Evolutionary conservation across 2,329 filamentous ascomycete genomes (phyloP), one percentile per base, ranked within the genome.

Genomic region (Xylariaceae sp.): DNA sequence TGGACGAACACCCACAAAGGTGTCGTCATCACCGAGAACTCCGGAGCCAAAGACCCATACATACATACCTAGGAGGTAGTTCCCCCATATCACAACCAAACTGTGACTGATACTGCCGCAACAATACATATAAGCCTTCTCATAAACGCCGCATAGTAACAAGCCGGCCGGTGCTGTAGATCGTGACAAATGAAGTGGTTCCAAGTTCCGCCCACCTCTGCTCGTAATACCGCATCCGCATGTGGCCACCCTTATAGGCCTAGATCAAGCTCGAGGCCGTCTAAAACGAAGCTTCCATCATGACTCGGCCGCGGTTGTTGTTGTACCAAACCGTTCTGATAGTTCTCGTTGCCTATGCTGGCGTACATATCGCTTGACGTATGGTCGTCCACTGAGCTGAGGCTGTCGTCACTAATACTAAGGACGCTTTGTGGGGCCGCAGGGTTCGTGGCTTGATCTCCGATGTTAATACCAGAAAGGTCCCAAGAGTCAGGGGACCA

Each of bases 401-500:
- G 70, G 65, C 81, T 83, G 62, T 85, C 82, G 50, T 85, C 82
- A 59, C 82, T 84, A 45, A 84, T 70, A 65, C 81, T 84, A 18
- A 82, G 72, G 37, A 82, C 81, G 56, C 81, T 83, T 62, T 82
- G 81, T 9, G 81, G 75, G 21, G 77, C 73, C 1, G 72, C 73
- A 0, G 75, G 72, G 50, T 73, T 74, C 20, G 71, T 70, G 5
- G 68, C 73, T 54, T 81, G 75, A n/a, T 83, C 81, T 2, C 74
- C 75, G 10, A 84, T 73, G 59, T 75, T 80, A 65, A 83, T 81
- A 12, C 74, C 73, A 18, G 75, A 73, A 41, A 84, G 69, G 50
- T 84, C 81, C 79, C 83, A 86, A 1, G 80, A 75, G 56, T 85
- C 82, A 0, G 82, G 80, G 1, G 82, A 81, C 84, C 83, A 86